Evolutionary conservation across 495 filamentous ascomycete genomes (phyloP), one percentile per base, ranked within the genome.

Genomic region (Lineolata rhizophorae): DNA sequence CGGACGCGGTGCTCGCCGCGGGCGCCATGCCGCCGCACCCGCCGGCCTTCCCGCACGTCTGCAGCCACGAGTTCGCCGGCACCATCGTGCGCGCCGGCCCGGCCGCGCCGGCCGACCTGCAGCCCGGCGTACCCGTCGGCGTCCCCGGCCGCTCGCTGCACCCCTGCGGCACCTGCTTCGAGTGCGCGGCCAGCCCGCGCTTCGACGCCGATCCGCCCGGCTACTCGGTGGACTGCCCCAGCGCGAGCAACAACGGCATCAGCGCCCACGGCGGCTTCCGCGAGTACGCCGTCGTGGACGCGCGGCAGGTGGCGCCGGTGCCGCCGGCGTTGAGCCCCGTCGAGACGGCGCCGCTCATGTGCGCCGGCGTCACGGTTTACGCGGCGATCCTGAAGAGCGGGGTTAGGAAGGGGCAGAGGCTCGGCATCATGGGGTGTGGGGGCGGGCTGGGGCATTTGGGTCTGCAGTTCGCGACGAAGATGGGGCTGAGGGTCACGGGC

Each of bases 1-100:
- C 52, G 9, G 52, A 55, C 34, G 39, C 33, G 18, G 52, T 55
- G 9, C 46, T 53, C 15, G 46, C 46, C 21, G 35, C 40, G 11
- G 52, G 52, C 17, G 37, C 45, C 11, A 53, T 55, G 50, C 37
- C 44, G 13, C 39, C 38, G 3, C 27, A 38, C 24, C 40, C 36
- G 5, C 25, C 31, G 3, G 16, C 16, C n/a, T 40, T 44, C 26
- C 41, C 41, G 22, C 32, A 34, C 30, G 22, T 40, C 22, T 29
- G 37, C 15, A 40, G 31, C 14, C 41, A 44, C 31, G 41, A 44
- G 18, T 40, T 40, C 18, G 37, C 41, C 2, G 41, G 41, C 2
- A 40, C 37, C 18, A 27, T 44, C 1, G 34, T 44, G 5, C 31
- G 37, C 28, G 36, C 17, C 12, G 25, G 10, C 37, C 37, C 15